These are phyloP conservation scores for Aleurites moluccanus DNA, from an alignment of 441 rosid genomes.

Conservation along the genomic window DNA sequence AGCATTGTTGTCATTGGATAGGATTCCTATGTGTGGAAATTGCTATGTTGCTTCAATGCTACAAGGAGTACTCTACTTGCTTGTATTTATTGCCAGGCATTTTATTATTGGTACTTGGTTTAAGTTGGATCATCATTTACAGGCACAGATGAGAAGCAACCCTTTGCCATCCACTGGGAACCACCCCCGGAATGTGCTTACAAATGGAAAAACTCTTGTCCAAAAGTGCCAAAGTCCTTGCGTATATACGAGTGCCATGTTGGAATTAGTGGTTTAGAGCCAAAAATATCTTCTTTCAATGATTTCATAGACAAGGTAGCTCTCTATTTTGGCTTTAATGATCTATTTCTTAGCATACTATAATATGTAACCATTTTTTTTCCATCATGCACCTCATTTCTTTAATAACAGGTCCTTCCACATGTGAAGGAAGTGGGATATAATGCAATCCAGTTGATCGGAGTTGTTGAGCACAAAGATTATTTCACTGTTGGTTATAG, in stretches of 20 bases:
- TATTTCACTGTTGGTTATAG: slow-evolving; percentile 89
- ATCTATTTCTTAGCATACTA: slow-evolving; percentile 11
- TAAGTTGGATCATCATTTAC: slow-evolving; percentile 20
- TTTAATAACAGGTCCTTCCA: slow-evolving; percentile 71
- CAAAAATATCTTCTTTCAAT: slow-evolving; percentile 70
- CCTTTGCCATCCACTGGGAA: slow-evolving; percentile 96
- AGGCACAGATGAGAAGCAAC: slow-evolving; percentile 75
- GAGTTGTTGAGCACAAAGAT: slow-evolving; percentile 93
- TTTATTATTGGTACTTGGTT: slow-evolving; percentile 11
- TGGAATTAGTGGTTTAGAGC: slow-evolving; percentile 93
- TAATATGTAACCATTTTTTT: slow-evolving; percentile 19
- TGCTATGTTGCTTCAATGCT: not conserved
- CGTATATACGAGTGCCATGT: slow-evolving; percentile 95
- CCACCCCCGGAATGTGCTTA: slow-evolving; percentile 79
- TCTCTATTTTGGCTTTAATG: slow-evolving; percentile 20
- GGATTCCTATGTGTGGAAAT: slow-evolving; percentile 8
- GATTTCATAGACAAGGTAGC: slow-evolving; percentile 80
- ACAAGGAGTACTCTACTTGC: slow-evolving; percentile 2
- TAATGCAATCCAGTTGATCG: slow-evolving; percentile 91
- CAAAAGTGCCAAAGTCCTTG: slow-evolving; percentile 69
- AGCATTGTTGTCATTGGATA: slow-evolving; percentile 1
- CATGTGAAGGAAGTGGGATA: slow-evolving; percentile 89
- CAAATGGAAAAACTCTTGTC: slow-evolving; percentile 72
- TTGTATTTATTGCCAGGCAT: not conserved
- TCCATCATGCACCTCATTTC: slow-evolving; percentile 20